Percentiles rank a stretch among this genome's conserved stretches.
Evolutionary conservation across 208 protist species (phyloP).

Genomic region (Trypanosoma caninum): DNA sequence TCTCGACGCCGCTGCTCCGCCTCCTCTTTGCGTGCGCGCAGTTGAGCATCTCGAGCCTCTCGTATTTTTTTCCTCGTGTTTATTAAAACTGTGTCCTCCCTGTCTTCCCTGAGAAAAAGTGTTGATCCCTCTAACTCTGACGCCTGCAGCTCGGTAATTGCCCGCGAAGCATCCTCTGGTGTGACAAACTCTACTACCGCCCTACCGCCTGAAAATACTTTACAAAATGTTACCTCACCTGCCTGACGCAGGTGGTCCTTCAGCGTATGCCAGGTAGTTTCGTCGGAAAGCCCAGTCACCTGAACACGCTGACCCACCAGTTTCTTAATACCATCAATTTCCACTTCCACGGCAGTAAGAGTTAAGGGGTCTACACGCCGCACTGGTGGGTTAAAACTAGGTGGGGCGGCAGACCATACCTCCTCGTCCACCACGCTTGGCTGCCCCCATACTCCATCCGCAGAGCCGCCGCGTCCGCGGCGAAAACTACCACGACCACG

Average conservation of each 20-base stretch:
- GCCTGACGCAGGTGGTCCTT: conserved; percentile 89
- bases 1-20: conserved; percentile 45
- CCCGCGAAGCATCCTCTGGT: conserved; percentile 73
- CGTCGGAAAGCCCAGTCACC: conserved; percentile 75
- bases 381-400: conserved; percentile 80
- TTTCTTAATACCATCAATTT: conserved; percentile 88
- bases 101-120: conserved; percentile 81
- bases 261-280: conserved; percentile 86
- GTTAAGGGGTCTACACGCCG: conserved; percentile 85
- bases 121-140: conserved; percentile 83
- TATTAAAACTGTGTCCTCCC: conserved; percentile 82
- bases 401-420: conserved; percentile 72
- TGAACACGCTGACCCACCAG: conserved; percentile 85
- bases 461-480: conserved; percentile 22
- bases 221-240: conserved; percentile 78
- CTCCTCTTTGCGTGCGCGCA: conserved; percentile 76
- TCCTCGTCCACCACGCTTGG: conserved; percentile 68
- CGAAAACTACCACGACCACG: conserved; percentile 37
- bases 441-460: conserved; percentile 57
- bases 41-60: conserved; percentile 70
- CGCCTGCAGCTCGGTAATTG: conserved; percentile 81
- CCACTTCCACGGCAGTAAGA: conserved; percentile 85
- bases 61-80: conserved; percentile 81
- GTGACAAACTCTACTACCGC: conserved; percentile 85
- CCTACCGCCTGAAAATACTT: conserved; percentile 67